These are phyloP conservation scores for Vachellia pachyceras DNA, from an alignment of 306 rosid species.

Conservation along the genomic window DNA sequence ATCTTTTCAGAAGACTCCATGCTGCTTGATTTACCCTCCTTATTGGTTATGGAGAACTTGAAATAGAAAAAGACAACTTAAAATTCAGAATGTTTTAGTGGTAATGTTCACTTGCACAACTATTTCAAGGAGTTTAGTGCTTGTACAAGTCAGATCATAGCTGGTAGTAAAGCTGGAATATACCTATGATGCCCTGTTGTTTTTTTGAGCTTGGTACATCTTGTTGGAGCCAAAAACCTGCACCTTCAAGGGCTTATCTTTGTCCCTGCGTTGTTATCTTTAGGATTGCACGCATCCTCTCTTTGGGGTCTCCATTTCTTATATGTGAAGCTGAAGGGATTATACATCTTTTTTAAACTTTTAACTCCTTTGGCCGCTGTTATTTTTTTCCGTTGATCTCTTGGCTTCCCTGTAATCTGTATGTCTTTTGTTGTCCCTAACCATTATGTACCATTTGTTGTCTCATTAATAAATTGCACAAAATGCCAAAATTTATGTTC, in stretches of 20 bases:
- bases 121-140: background rate
- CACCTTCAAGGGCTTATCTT: background rate
- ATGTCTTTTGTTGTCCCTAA: background rate
- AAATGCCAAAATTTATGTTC: slow-evolving; percentile 4
- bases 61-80: background rate
- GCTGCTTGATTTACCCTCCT: too few relatives aligned
- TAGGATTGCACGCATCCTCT: background rate
- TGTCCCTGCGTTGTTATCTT: background rate
- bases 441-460: background rate
- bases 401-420: background rate
- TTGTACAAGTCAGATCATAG: background rate
- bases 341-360: background rate
- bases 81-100: slow-evolving; percentile 2
- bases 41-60: background rate
- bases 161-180: background rate
- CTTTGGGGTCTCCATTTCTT: slow-evolving; percentile 2
- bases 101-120: background rate
- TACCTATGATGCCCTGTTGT: background rate
- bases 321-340: background rate
- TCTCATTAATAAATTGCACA: background rate
- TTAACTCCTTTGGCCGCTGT: slow-evolving; percentile 2
- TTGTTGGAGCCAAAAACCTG: background rate
- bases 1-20: too few relatives aligned
- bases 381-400: background rate
- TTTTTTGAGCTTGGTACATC: background rate